A percentile compares a stretch with the other conserved stretches of the same genome.
Conservation (phyloP, 108 stramenopile genomes). For the Nannochloropsis oceanica region DNA sequence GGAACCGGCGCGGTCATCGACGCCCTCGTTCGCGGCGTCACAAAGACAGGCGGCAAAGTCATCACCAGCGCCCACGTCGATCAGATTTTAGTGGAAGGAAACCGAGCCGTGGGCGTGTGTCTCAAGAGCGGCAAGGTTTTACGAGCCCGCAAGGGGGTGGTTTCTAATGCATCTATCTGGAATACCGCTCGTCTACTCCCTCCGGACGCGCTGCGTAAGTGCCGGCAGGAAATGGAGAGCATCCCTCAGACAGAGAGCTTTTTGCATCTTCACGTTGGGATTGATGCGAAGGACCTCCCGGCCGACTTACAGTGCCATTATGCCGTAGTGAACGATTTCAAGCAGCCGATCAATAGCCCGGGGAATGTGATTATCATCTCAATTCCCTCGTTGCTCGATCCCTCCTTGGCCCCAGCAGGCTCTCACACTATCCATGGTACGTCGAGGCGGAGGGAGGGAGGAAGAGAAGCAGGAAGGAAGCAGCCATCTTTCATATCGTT, state of each 20-base stretch:
- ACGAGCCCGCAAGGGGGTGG: slow-evolving; percentile 56
- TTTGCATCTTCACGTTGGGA: slow-evolving; percentile 67
- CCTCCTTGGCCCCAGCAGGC: slow-evolving; percentile 59
- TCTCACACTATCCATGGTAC: slow-evolving; percentile 52
- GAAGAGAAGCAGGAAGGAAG: too few relatives aligned
- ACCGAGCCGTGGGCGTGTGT: slow-evolving; percentile 51
- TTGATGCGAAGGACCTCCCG: slow-evolving; percentile 43
- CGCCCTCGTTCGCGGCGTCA: slow-evolving; percentile 65
- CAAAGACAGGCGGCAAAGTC: slow-evolving; percentile 54
- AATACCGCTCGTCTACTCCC: slow-evolving; percentile 53
- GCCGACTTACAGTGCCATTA: slow-evolving; percentile 46
- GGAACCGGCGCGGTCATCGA: slow-evolving; percentile 47
- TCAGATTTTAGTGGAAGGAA: slow-evolving; percentile 56
- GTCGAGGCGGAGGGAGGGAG: too few relatives aligned
- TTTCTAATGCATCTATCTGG: slow-evolving; percentile 71
- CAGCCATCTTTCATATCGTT: too few relatives aligned
- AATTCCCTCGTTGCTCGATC: slow-evolving; percentile 68
- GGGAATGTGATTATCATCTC: slow-evolving; percentile 65
- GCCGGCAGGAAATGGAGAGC: background rate
- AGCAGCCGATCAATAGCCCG: slow-evolving; percentile 49
- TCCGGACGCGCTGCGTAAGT: background rate
- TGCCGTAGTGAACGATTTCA: slow-evolving; percentile 65
- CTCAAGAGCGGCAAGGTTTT: slow-evolving; percentile 45
- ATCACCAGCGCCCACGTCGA: slow-evolving; percentile 42
- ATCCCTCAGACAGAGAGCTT: slow-evolving; percentile 14